These are phyloP conservation scores for Reticulascus tulasneorum DNA, from an alignment of 2,329 filamentous ascomycete genomes.

Conservation along the genomic window DNA sequence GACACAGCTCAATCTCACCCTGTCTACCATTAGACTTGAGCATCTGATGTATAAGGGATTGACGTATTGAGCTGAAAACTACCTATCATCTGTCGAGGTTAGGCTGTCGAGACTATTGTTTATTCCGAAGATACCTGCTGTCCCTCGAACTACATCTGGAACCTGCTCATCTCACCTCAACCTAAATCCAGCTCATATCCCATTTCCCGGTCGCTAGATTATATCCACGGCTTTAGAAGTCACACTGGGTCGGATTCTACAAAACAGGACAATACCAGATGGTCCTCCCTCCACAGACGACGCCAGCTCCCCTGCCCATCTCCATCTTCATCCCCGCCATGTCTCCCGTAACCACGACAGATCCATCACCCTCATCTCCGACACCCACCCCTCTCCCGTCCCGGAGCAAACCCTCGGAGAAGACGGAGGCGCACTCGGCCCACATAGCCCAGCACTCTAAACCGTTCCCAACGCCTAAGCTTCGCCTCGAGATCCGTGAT, in stretches of 20 bases:
- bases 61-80: too few relatives aligned
- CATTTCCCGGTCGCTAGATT: too few relatives aligned
- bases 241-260: not conserved
- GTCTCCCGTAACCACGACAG: slow-evolving; percentile 8
- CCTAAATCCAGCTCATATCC: too few relatives aligned
- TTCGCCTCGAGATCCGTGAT: slow-evolving; percentile 58
- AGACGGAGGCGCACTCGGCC: slow-evolving; percentile 1
- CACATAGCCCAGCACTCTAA: not conserved
- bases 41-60: too few relatives aligned
- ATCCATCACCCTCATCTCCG: slow-evolving; percentile 1
- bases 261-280: slow-evolving; percentile 2
- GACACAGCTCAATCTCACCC: too few relatives aligned
- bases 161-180: too few relatives aligned
- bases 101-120: too few relatives aligned
- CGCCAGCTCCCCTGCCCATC: slow-evolving; percentile 7
- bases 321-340: slow-evolving; percentile 13
- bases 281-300: slow-evolving; percentile 10
- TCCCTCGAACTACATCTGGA: too few relatives aligned
- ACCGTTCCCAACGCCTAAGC: slow-evolving; percentile 32
- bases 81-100: too few relatives aligned
- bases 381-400: slow-evolving; percentile 8
- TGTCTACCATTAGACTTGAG: too few relatives aligned
- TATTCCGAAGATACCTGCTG: too few relatives aligned
- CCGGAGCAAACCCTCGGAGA: slow-evolving; percentile 3
- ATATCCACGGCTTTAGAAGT: slow-evolving; percentile 1